Conservation (phyloP, 805 yeast genomes). For the Sugiyamaella chiloensis region DNA sequence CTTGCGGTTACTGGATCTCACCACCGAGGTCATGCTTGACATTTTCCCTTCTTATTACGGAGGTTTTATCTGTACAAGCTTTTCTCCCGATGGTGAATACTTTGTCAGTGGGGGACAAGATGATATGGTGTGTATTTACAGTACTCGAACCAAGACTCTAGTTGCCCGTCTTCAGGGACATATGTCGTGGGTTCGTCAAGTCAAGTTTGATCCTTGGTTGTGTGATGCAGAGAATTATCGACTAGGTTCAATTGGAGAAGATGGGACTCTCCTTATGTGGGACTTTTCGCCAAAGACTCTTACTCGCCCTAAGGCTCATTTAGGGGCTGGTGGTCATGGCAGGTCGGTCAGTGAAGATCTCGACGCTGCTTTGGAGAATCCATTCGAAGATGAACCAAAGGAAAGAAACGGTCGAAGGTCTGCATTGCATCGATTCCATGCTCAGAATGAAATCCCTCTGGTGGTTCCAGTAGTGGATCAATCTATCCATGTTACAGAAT, state of each 20-base stretch:
- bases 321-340: conserved; percentile 2
- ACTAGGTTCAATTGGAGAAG: conserved; percentile 55
- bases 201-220: conserved; percentile 43
- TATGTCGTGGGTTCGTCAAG: conserved; percentile 48
- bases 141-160: conserved; percentile 29
- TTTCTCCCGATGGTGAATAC: conserved; percentile 53
- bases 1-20: conserved; percentile 53
- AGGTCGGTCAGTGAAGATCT: conserved; percentile 5
- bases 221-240: conserved; percentile 41
- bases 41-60: conserved; percentile 63
- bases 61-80: conserved; percentile 51
- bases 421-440: conserved; percentile 27
- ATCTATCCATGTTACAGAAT: conserved; percentile 25
- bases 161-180: conserved; percentile 49
- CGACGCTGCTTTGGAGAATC: conserved; percentile 3
- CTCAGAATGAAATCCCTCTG: conserved; percentile 25
- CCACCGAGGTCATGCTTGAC: conserved; percentile 45
- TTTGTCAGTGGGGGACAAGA: conserved; percentile 53
- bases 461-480: conserved; percentile 30
- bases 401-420: background rate
- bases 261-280: conserved; percentile 50
- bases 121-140: conserved; percentile 47
- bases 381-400: background rate
- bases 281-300: conserved; percentile 50
- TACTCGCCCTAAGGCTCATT: conserved; percentile 22